Evolutionary conservation across 2,329 filamentous ascomycete genomes (phyloP).

Genomic region (Ramichloridium luteum): DNA sequence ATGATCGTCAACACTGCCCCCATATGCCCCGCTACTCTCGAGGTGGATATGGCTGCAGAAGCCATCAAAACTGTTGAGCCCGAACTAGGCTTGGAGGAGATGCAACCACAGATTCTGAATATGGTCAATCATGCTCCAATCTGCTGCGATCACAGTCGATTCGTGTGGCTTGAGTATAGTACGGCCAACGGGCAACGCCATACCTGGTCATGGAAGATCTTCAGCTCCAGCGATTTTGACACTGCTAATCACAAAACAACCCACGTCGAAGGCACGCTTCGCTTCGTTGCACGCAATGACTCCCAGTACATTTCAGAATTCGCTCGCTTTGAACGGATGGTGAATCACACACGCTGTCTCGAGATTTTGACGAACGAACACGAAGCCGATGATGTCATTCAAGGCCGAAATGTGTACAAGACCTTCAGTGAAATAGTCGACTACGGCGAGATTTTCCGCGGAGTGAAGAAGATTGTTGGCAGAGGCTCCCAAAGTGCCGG

Average conservation of each 20-base stretch:
- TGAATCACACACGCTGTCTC: neutral
- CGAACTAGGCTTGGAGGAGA: neutral
- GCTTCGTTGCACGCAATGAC: neutral
- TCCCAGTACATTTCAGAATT: neutral
- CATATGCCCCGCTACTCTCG: neutral
- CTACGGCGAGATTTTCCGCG: neutral
- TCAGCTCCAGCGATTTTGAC: neutral
- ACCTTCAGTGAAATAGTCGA: neutral
- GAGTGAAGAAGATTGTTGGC: neutral
- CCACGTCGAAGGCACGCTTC: neutral
- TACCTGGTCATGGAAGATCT: neutral
- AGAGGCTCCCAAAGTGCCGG: neutral
- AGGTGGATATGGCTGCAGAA: neutral
- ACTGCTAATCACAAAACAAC: neutral
- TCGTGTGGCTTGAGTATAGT: neutral
- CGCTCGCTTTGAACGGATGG: neutral
- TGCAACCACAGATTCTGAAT: neutral
- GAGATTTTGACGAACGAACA: neutral
- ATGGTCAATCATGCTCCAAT: neutral
- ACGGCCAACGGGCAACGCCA: neutral
- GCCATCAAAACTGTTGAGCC: neutral
- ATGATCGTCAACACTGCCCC: neutral
- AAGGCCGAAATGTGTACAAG: neutral
- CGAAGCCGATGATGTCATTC: neutral
- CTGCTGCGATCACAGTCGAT: neutral